Base-by-base conservation (phyloP, 495 filamentous ascomycete genomes). In the Penicillium parvum region DNA sequence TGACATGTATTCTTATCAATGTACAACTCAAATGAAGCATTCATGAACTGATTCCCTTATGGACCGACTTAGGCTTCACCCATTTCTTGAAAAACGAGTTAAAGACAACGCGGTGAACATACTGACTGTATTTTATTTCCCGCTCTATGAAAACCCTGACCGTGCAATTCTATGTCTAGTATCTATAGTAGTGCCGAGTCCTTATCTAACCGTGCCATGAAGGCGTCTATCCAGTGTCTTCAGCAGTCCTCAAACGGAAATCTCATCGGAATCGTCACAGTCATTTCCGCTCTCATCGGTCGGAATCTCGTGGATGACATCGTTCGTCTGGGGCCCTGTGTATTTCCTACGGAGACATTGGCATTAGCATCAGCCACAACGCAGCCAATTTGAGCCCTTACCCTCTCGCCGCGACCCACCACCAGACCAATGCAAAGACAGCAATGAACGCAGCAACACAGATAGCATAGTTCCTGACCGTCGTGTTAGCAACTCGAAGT, bases 401-500 rank as follows among this genome's bases (percentile, higher is more conserved):
- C 79, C 74, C 69, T 52, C 74, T 63, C 2, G 79, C 83, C 25
- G 71, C 72, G 15, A 75, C 64, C 65, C 69, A 82, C 83, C 83
- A 86, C 83, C 83, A 86, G 3, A 69, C 57, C 40, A 85, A 40
- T 9, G 78, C 73, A 63, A 85, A 83, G 0, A 71, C 33, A 0
- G 68, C 81, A 55, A 86, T 82, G 37, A 79, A 77, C 0, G 53
- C 72, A n/a, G 74, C 83, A 8, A 86, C 81, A 40, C 68, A 79
- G 37, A 84, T 71, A 2, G 78, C 83, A 52, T 86, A 86, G 45
- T 86, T 86, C 79, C 73, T 77, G n/a, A n/a, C n/a, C n/a, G n/a
- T n/a, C n/a, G 0, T 23, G 45, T 56, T 19, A 58, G 42, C 14
- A 36, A 17, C 11, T n/a, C 3, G 19, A 14, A 15, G 9, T 3